Evolutionary conservation across 495 filamentous ascomycete genomes (phyloP).

Genomic region (Annulohypoxylon maeteangense): DNA sequence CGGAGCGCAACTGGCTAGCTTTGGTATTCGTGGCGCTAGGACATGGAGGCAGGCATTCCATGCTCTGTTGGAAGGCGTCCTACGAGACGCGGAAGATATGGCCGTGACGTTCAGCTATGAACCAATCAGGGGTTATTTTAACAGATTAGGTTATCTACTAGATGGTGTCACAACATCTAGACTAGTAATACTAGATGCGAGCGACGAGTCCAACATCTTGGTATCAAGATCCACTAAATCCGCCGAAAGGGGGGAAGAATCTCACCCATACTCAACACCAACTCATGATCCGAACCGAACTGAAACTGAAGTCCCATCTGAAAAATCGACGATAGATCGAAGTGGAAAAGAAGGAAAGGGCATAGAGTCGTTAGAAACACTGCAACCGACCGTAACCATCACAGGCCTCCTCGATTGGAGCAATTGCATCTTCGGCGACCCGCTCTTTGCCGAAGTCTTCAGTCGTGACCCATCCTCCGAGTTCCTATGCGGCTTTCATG

Average conservation of each 20-base stretch:
- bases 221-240: conserved; percentile 36
- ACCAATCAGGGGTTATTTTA: conserved; percentile 52
- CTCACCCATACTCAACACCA: not conserved
- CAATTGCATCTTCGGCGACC: conserved; percentile 69
- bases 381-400: conserved; percentile 33
- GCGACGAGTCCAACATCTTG: conserved; percentile 49
- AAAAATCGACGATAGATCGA: not conserved
- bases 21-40: conserved; percentile 35
- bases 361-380: not conserved
- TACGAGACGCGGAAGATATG: conserved; percentile 60
- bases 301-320: not conserved
- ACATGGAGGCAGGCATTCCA: conserved; percentile 61
- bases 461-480: conserved; percentile 53
- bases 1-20: conserved; percentile 8
- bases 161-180: conserved; percentile 52
- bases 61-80: conserved; percentile 53
- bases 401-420: conserved; percentile 61
- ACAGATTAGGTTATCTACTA: conserved; percentile 50
- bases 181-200: conserved; percentile 52
- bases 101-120: conserved; percentile 56
- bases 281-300: not conserved
- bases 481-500: conserved; percentile 53
- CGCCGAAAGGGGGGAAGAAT: conserved; percentile 3
- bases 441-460: conserved; percentile 63
- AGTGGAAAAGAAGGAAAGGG: not conserved